These are phyloP conservation scores for Pyrus communis DNA, from an alignment of 306 rosid species.

Conservation along the genomic window DNA sequence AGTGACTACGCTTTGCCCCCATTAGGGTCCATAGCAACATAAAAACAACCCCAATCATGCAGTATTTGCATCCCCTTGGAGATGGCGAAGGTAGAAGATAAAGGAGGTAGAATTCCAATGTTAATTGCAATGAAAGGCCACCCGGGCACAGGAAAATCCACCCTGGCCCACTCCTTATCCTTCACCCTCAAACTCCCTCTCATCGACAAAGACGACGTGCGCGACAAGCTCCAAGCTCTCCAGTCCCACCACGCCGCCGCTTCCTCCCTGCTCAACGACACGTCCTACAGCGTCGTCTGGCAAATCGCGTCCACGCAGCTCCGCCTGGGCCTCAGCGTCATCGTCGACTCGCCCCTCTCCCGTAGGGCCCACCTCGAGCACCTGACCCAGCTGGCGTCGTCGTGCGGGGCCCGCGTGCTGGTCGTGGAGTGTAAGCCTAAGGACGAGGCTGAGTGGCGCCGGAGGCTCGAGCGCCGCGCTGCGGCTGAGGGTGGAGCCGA, in stretches of 20 bases:
- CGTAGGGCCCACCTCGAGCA: conserved; percentile 45
- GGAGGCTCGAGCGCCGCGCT: conserved; percentile 40
- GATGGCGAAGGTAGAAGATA: not conserved
- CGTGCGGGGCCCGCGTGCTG: conserved; percentile 15
- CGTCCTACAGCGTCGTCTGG: conserved; percentile 44
- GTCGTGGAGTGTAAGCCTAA: conserved; percentile 51
- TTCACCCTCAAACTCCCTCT: conserved; percentile 42
- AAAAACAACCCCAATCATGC: not conserved
- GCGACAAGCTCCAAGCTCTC: conserved; percentile 17
- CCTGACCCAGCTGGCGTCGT: conserved; percentile 23
- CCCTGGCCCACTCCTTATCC: conserved; percentile 42
- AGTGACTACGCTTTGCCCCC: not conserved
- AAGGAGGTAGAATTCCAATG: not conserved
- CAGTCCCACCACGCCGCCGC: not conserved
- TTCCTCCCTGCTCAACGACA: conserved; percentile 56
- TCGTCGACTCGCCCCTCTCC: conserved; percentile 71
- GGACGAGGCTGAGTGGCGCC: conserved; percentile 41
- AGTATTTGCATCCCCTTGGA: not conserved
- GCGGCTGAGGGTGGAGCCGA: not conserved
- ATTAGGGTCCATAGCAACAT: not conserved
- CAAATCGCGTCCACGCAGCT: conserved; percentile 47
- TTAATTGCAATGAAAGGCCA: conserved; percentile 72
- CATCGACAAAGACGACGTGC: conserved; percentile 56
- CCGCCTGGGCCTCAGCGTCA: conserved; percentile 49
- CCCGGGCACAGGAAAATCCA: conserved; percentile 56